Percentiles rank a stretch among this genome's conserved stretches.
phyloP scores from a whole-genome alignment of 352 stramenopile species.

The Aphanomyces astaci region DNA sequence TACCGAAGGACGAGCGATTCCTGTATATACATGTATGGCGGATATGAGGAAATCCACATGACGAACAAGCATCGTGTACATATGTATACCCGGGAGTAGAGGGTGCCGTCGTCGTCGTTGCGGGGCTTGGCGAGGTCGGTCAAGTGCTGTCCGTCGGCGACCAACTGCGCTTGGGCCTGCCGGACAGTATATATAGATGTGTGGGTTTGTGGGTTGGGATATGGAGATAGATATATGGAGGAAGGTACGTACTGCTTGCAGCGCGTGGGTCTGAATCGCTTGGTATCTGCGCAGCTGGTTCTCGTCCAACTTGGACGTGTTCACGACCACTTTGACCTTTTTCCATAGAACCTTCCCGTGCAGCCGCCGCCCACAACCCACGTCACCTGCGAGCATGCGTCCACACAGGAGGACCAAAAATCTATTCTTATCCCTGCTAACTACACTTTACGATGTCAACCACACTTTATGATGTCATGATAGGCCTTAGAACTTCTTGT shows the following conservation, averaged over 20 bases:
- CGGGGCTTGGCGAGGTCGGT: not conserved
- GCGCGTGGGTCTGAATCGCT: not conserved
- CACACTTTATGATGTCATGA: too few species aligned
- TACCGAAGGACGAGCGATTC: constrained; percentile 17
- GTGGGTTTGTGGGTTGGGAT: not conserved
- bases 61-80: too few species aligned
- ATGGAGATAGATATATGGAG: not conserved
- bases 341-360: constrained; percentile 2
- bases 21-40: not conserved
- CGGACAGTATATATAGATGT: not conserved
- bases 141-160: not conserved
- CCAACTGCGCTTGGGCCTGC: not conserved
- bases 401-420: too few species aligned
- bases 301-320: constrained; percentile 10
- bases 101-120: not conserved
- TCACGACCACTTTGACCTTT: constrained; percentile 3
- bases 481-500: too few species aligned
- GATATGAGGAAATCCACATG: too few species aligned
- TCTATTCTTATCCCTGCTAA: too few species aligned
- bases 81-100: constrained; percentile 8
- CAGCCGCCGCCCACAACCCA: too few species aligned
- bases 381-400: too few species aligned
- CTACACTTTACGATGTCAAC: too few species aligned
- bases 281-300: constrained; percentile 14
- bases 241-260: not conserved